Conservation (phyloP, 345 rosid genomes). For the Bretschneidera sinensis region DNA sequence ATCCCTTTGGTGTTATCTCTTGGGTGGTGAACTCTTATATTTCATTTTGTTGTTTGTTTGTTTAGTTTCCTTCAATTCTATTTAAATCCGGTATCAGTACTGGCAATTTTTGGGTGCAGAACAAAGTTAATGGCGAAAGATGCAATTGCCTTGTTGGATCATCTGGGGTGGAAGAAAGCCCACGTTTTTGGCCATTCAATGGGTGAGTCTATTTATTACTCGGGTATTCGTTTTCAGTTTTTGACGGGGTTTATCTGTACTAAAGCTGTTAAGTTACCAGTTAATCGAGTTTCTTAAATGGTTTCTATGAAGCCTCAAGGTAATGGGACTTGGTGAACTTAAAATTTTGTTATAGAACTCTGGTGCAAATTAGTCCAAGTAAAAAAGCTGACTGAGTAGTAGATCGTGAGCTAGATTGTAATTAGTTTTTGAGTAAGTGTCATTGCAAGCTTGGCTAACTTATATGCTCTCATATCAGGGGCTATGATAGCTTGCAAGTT, state of each 20-base stretch:
- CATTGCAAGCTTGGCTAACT: too few species aligned
- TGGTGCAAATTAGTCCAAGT: too few species aligned
- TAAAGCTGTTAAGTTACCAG: background rate
- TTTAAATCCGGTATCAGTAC: too few species aligned
- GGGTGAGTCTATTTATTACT: slow-evolving; percentile 43
- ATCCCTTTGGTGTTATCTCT: too few species aligned
- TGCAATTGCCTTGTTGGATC: slow-evolving; percentile 77
- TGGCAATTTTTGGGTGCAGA: slow-evolving; percentile 37
- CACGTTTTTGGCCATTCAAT: slow-evolving; percentile 93
- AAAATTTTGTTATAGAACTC: background rate
- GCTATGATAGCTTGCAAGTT: slow-evolving; percentile 95
- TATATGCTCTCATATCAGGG: slow-evolving; percentile 39
- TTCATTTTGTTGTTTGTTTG: too few species aligned
- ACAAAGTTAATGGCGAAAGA: slow-evolving; percentile 88
- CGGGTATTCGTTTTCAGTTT: background rate
- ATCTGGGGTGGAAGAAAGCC: slow-evolving; percentile 81
- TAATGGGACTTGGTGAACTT: background rate
- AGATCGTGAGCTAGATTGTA: too few species aligned
- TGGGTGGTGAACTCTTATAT: too few species aligned
- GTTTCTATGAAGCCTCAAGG: background rate
- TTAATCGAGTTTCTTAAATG: background rate
- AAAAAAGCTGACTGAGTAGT: background rate
- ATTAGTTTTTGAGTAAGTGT: background rate
- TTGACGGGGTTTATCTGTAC: background rate
- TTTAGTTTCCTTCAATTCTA: too few species aligned